Base-by-base conservation (phyloP, 2,329 filamentous ascomycete genomes). In the Apiospora koreana region DNA sequence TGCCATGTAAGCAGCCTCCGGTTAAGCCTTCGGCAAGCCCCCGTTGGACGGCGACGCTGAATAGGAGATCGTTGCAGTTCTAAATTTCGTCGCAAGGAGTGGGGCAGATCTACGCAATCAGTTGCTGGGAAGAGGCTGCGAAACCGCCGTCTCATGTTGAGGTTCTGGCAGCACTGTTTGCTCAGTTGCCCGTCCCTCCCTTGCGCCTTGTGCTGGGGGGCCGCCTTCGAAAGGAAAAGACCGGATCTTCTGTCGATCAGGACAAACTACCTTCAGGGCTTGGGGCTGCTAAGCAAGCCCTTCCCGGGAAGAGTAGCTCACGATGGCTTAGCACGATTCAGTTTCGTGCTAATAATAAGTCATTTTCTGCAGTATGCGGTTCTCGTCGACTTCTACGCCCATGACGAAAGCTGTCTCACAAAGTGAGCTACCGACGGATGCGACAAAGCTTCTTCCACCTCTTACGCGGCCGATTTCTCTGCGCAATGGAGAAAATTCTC, bases 131-230 rank as follows among this genome's bases (percentile, higher is more conserved):
- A 74, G 8, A 58, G 68, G 68, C 71, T 58, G 68, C 68, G 67
- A 68, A 73, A 71, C 74, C 73, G 74, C 70, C 71, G 75, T 76
- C 75, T 76, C 74, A 76, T 72, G 74, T 76, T 76, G 70, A 76
- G 73, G 65, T 69, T 69, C 50, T 69, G 7, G 54, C 54, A 62
- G 54, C 54, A 38, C 31, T 62, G 54, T 62, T 62, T 62, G 54
- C 54, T 62, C 31, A 38, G 31, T 23, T 62, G 54, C 21, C 54
- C 54, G 54, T 62, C n/a, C 54, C 54, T 23, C 10, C 31, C 54
- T 38, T 21, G 16, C 16, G 48, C 50, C 31, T 58, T 43, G 41
- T 43, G 41, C 41, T 43, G 14, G 12, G 12, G 38, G 41, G 41
- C 41, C 14, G 41, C 41, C 41, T 10, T 16, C 31, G 54, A n/a